A percentile compares a stretch with the other conserved stretches of the same genome.
These are phyloP conservation scores for Clarireedia hainanense DNA, from an alignment of 2,329 filamentous ascomycete species.

Conservation along the genomic window DNA sequence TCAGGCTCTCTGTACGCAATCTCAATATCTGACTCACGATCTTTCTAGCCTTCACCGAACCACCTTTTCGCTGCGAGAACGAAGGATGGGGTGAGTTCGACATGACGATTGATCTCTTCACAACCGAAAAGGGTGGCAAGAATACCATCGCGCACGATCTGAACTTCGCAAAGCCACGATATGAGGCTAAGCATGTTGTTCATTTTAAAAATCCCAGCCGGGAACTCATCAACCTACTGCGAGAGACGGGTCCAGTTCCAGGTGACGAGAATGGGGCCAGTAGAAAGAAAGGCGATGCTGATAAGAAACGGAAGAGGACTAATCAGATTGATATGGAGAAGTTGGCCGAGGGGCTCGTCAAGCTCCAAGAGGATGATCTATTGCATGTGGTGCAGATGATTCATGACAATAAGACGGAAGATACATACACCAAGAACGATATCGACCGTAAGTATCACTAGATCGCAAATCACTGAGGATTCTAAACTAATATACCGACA, in stretches of 20 bases:
- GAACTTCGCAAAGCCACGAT: slow-evolving; percentile 76
- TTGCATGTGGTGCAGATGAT: slow-evolving; percentile 96
- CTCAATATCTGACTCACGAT: slow-evolving; percentile 4
- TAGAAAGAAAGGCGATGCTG: slow-evolving; percentile 45
- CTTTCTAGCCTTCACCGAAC: slow-evolving; percentile 62
- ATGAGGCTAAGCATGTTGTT: slow-evolving; percentile 75
- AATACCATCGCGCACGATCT: slow-evolving; percentile 77
- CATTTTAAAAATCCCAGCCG: slow-evolving; percentile 91
- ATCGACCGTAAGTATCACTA: slow-evolving; percentile 64
- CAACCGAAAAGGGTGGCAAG: slow-evolving; percentile 78
- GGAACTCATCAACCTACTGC: slow-evolving; percentile 68
- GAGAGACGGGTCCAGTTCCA: slow-evolving; percentile 79
- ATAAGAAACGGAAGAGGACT: slow-evolving; percentile 70
- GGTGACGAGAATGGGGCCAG: slow-evolving; percentile 61
- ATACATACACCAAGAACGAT: slow-evolving; percentile 96
- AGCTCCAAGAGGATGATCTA: slow-evolving; percentile 85
- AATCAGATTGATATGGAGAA: slow-evolving; percentile 82
- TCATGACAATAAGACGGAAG: slow-evolving; percentile 89
- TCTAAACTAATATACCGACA: slow-evolving; percentile 29
- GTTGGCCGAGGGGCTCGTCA: slow-evolving; percentile 83
- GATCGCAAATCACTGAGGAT: neutral
- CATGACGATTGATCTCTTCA: slow-evolving; percentile 77
- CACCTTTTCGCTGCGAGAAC: slow-evolving; percentile 84
- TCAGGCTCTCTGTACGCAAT: slow-evolving; percentile 15
- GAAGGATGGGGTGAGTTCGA: slow-evolving; percentile 99